Conservation (phyloP, 768 basidiomycete species). For the Kwoniella newhampshirensis region DNA sequence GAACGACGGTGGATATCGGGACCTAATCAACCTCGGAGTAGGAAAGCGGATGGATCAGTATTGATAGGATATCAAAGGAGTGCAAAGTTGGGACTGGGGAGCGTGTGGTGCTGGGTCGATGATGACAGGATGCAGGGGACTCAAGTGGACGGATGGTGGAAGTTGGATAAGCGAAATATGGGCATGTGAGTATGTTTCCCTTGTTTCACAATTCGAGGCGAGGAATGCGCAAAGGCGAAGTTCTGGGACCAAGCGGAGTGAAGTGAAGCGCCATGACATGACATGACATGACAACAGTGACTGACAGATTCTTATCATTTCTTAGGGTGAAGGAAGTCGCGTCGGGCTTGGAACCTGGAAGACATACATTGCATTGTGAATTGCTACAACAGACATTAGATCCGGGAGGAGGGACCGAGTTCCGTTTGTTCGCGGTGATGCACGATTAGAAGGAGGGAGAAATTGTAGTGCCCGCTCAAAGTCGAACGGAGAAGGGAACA, state of each 20-base stretch:
- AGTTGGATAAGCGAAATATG: constrained; percentile 44
- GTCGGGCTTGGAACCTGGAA: constrained; percentile 33
- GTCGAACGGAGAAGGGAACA: too few species aligned
- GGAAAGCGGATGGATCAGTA: constrained; percentile 23
- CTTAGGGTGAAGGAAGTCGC: constrained; percentile 34
- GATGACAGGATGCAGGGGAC: constrained; percentile 22
- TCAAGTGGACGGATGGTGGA: constrained; percentile 43
- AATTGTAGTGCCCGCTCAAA: constrained; percentile 10
- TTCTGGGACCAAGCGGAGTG: too few species aligned
- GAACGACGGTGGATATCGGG: neutral
- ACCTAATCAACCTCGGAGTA: neutral
- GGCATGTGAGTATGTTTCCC: constrained; percentile 38
- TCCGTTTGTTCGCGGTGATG: constrained; percentile 46
- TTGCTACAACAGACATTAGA: constrained; percentile 44
- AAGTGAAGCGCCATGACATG: too few species aligned
- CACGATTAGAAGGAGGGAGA: constrained; percentile 29
- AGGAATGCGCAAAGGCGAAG: too few species aligned
- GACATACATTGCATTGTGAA: constrained; percentile 46
- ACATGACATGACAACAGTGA: neutral
- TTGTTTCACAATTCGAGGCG: neutral
- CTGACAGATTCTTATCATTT: neutral
- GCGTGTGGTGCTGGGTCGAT: constrained; percentile 45
- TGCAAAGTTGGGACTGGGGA: constrained; percentile 35
- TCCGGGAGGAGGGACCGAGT: constrained; percentile 46
- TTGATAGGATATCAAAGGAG: constrained; percentile 36